These are phyloP conservation scores for Wakefieldia striispora DNA, from an alignment of 768 basidiomycete genomes.

Conservation along the genomic window DNA sequence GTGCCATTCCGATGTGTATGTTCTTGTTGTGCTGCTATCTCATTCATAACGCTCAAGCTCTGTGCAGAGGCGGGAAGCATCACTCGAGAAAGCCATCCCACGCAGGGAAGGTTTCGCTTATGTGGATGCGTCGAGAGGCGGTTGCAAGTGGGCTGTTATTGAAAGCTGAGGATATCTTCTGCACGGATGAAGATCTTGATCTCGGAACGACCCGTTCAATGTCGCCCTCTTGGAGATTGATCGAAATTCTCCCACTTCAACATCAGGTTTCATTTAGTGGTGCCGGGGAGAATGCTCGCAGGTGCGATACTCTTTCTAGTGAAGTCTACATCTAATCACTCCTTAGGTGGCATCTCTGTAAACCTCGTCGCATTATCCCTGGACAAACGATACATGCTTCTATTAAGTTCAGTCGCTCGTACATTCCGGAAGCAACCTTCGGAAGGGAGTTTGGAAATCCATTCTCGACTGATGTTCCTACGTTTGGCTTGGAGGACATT, in stretches of 20 bases:
- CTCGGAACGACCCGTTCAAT: conserved; percentile 20
- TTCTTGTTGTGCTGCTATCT: background rate
- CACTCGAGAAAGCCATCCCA: conserved; percentile 17
- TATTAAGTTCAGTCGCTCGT: conserved; percentile 13
- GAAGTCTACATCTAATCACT: background rate
- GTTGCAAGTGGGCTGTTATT: conserved; percentile 22
- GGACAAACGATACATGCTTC: conserved; percentile 13
- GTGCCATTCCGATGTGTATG: conserved; percentile 36
- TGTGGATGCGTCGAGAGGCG: conserved; percentile 37
- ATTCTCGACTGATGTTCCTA: conserved; percentile 3
- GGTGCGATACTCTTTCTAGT: too few relatives aligned
- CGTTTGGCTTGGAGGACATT: conserved; percentile 2
- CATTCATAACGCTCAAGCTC: background rate
- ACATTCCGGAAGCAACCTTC: conserved; percentile 15
- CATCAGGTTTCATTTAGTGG: conserved; percentile 21
- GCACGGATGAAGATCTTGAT: conserved; percentile 25
- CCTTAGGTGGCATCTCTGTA: conserved; percentile 9
- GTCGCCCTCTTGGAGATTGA: conserved; percentile 6
- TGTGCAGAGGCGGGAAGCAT: conserved; percentile 21
- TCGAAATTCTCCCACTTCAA: conserved; percentile 23
- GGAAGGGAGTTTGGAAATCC: conserved; percentile 16
- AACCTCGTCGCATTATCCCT: conserved; percentile 10
- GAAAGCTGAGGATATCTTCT: conserved; percentile 22
- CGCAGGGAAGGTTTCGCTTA: conserved; percentile 22
- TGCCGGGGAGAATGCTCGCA: conserved; percentile 9